Base-by-base conservation (phyloP, 2,329 filamentous ascomycete genomes). In the Nakataea oryzae region DNA sequence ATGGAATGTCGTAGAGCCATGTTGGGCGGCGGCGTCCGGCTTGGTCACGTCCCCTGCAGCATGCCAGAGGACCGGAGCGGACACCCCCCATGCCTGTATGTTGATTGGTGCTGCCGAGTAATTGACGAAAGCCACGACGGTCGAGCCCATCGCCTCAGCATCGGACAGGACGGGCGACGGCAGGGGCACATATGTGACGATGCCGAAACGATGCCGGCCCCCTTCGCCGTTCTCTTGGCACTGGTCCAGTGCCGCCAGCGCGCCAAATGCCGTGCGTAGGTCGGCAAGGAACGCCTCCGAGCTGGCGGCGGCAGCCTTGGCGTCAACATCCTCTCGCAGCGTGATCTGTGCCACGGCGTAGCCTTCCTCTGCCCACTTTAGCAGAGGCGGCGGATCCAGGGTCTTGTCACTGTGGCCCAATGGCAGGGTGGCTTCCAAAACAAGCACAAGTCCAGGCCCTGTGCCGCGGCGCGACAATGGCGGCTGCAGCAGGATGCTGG, bases 351-450 rank as follows among this genome's bases (percentile, higher is more conserved):
- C 83, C 3, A 89, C 85, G 0, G 81, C 76, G 66, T 83, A 89
- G 0, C 87, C 85, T 70, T 90, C 87, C 69, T 90, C 87, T 0
- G 86, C 86, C 87, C 87, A 90, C 72, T 90, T 90, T 64, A 82
- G 69, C 17, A 83, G 67, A 0, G 84, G 82, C 11, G 80, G 76
- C 0, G 86, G 86, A 26, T 57, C 64, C 55, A 34, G 63, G 47
- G 32, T 64, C 62, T 63, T 67, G 11, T 63, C 56, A 26, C 65
- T 34, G 24, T 50, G 28, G 30, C 55, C 57, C 29, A 64, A 55
- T 11, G 66, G 58, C 30, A 66, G 60, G 21, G 56, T 28, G 27
- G 47, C 62, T 11, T 64, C 56, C 13, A 68, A 62, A 27, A 68
- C 61, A 28, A 71, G 57, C 60, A 71, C 65, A 27, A 70, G 62